Base-by-base conservation (phyloP, 805 yeast genomes). In the Cyberlindnera maritima region DNA sequence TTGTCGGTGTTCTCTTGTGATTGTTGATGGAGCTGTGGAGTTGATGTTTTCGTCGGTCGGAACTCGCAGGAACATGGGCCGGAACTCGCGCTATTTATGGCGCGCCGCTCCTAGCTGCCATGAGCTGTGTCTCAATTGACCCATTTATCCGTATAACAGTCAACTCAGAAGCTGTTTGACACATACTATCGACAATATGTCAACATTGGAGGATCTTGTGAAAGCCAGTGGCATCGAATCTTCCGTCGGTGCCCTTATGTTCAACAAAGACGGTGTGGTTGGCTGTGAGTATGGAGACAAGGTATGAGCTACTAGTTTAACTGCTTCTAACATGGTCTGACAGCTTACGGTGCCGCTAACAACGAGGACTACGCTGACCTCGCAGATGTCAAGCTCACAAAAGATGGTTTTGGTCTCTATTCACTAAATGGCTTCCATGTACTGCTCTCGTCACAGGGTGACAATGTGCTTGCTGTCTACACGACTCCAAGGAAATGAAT, bases 341-440 rank as follows among this genome's bases (percentile, higher is more conserved):
- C 3, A 50, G 53, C 39, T 6, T 52, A 47, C n/a, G 56, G 56
- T 18, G 52, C 42, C 2, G 53, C 56, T 6, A 19, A 39, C 20
- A 39, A 36, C 15, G 38, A 26, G 8, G 53, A 52, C 36, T 49
- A 49, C 37, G 13, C 18, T 14, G 48, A 46, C 23, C 43, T 52
- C 5, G 36, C 39, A n/a, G 53, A 45, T 25, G 36, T 52, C 34
- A 52, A 52, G 33, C 47, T 49, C 3, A 49, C 51, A 18, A 52
- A 52, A 18, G 56, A 52, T 10, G 56, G 56, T 8, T 52, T 38
- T 21, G 56, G 56, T 5, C 41, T 52, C 3, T 52, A 52, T 26
- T 18, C 43, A 20, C 41, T 52, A 12, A 39, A 52, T 15, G 53
- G 52, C 15, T 41, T 48, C 28, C 43, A 47, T 10, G 33, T 52